Evolutionary conservation across 23 red algal species (phyloP).

Genomic region (Gracilaria gracilis): DNA sequence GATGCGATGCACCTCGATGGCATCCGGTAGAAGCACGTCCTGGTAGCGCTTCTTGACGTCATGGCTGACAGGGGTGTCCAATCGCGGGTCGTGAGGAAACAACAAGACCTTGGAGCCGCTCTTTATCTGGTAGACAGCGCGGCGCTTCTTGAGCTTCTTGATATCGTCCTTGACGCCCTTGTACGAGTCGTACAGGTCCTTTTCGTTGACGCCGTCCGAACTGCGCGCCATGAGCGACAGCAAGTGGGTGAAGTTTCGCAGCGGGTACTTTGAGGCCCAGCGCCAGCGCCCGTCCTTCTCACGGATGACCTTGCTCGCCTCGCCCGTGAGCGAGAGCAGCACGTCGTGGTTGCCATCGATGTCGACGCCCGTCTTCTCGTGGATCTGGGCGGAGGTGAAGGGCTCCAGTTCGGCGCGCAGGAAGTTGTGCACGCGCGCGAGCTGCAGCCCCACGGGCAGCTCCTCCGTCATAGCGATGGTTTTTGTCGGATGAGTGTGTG

Average conservation of each 20-base stretch:
- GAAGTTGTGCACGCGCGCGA: slow-evolving; percentile 57
- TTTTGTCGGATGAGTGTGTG: not conserved
- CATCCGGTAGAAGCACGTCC: slow-evolving; percentile 66
- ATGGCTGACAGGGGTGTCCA: slow-evolving; percentile 51
- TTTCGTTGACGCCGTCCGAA: slow-evolving; percentile 78
- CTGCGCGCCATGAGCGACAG: slow-evolving; percentile 64
- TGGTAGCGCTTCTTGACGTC: slow-evolving; percentile 75
- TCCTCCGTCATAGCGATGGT: slow-evolving; percentile 34
- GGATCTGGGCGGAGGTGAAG: slow-evolving; percentile 58
- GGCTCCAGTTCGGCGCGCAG: slow-evolving; percentile 53
- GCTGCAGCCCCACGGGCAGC: slow-evolving; percentile 59
- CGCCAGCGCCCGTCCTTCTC: slow-evolving; percentile 88
- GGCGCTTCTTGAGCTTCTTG: slow-evolving; percentile 45
- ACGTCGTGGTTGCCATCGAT: slow-evolving; percentile 71
- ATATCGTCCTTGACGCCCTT: slow-evolving; percentile 87
- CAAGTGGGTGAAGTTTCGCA: slow-evolving; percentile 82
- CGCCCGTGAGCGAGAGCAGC: slow-evolving; percentile 69
- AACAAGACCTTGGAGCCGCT: slow-evolving; percentile 47
- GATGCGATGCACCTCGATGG: slow-evolving; percentile 79
- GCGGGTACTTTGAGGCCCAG: slow-evolving; percentile 90
- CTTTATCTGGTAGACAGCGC: slow-evolving; percentile 57
- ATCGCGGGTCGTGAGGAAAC: slow-evolving; percentile 35
- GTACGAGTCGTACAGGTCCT: slow-evolving; percentile 91
- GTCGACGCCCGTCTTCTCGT: slow-evolving; percentile 59
- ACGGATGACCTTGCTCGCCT: slow-evolving; percentile 76